Evolutionary conservation across 148 eudicot species (phyloP).

Genomic region (Amaranthus hypochondriacus): DNA sequence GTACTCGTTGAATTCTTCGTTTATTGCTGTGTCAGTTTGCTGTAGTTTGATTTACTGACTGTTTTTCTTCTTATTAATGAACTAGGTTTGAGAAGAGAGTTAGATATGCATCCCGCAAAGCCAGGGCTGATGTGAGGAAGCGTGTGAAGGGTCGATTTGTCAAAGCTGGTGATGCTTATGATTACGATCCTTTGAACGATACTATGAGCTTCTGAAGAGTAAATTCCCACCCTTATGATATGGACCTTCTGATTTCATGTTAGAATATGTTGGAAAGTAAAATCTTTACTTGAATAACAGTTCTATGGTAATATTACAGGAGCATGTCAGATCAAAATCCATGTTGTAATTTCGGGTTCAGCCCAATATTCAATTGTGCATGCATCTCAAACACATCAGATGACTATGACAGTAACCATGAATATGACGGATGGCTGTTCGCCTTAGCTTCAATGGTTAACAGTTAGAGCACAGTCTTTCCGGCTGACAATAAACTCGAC

Average conservation of each 20-base stretch:
- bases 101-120: constrained; percentile 85
- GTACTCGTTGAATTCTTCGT: too few relatives aligned
- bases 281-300: background rate
- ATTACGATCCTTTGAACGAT: constrained; percentile 68
- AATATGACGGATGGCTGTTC: constrained; percentile 18
- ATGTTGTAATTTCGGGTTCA: constrained; percentile 11
- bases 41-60: background rate
- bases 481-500: constrained; percentile 1
- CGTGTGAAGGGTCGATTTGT: constrained; percentile 91
- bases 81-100: constrained; percentile 76
- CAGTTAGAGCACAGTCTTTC: constrained; percentile 5
- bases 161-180: constrained; percentile 86
- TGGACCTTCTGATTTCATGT: constrained; percentile 8
- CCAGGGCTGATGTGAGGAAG: constrained; percentile 82
- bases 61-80: background rate
- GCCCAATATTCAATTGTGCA: constrained; percentile 9
- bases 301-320: constrained; percentile 19
- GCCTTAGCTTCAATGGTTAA: constrained; percentile 17
- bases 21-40: too few relatives aligned
- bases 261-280: constrained; percentile 1
- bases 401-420: constrained; percentile 11
- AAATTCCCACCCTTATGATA: constrained; percentile 19
- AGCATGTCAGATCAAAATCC: constrained; percentile 10
- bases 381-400: constrained; percentile 10
- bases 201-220: constrained; percentile 56